phyloP scores from a whole-genome alignment of 192 early-diverging fungal genomes.

The Chytriomyces sp. region DNA sequence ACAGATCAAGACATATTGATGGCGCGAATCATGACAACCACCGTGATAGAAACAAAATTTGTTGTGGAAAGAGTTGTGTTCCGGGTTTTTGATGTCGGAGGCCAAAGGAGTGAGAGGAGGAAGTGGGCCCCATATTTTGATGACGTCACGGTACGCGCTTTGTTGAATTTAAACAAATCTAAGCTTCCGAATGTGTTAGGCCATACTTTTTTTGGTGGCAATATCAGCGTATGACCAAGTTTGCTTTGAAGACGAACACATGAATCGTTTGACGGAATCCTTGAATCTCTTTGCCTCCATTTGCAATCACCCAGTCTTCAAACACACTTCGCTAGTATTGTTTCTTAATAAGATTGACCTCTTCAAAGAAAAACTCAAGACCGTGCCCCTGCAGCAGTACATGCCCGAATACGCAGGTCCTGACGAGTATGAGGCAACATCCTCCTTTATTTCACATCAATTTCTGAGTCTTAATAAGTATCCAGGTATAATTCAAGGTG shows the following conservation, averaged over 20 bases:
- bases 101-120: slow-evolving; percentile 58
- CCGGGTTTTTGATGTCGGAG: slow-evolving; percentile 67
- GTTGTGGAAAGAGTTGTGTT: slow-evolving; percentile 65
- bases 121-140: slow-evolving; percentile 71
- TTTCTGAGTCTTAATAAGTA: slow-evolving; percentile 49
- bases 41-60: slow-evolving; percentile 66
- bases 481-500: slow-evolving; percentile 44
- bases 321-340: slow-evolving; percentile 91
- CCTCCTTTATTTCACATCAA: slow-evolving; percentile 42
- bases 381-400: slow-evolving; percentile 64
- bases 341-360: slow-evolving; percentile 98
- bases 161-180: no score
- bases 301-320: slow-evolving; percentile 95
- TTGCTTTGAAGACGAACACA: slow-evolving; percentile 52
- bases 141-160: no score
- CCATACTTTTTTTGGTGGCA: slow-evolving; percentile 64
- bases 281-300: slow-evolving; percentile 94
- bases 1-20: slow-evolving; percentile 68
- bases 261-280: slow-evolving; percentile 85
- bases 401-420: slow-evolving; percentile 77
- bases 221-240: slow-evolving; percentile 61
- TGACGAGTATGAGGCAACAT: slow-evolving; percentile 44
- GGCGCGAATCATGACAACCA: slow-evolving; percentile 67
- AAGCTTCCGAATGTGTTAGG: no score
- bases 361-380: slow-evolving; percentile 83